Base-by-base conservation (phyloP, 1,139 yeast genomes). In the Protomyces pachydermus region DNA sequence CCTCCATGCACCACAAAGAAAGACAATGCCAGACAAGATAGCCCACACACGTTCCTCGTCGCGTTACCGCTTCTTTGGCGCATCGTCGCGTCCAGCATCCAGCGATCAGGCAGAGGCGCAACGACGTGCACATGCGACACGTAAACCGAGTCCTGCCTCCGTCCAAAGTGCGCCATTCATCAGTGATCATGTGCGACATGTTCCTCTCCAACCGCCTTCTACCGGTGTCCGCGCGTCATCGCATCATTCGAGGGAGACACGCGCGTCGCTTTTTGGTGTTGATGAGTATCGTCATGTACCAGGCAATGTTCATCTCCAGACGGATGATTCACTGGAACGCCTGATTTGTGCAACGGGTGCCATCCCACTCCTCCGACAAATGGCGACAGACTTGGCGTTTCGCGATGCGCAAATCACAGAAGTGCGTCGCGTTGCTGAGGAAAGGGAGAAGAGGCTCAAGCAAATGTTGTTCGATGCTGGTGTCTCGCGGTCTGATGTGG, bases 351-450 rank as follows among this genome's bases (percentile, higher is more conserved):
- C 79, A 34, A 75, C 77, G 64, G 82, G 84, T 25, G 77, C 82
- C 0, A 72, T 76, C 4, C 72, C 73, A 1, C 75, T 82, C 34
- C 77, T 82, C 3, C 75, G 80, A 45, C 85, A 82, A 69, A 72
- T 82, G 35, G 81, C 84, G 0, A 69, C 76, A 0, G 85, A 82
- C 66, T 70, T 83, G 65, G 81, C 83, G 0, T 75, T 76, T 50
- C 77, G 82, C 54, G 84, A 82, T 66, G 75, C 80, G 1, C 84
- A 82, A 68, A 73, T 82, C 55, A 74, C 78, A 2, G 68, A 80
- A 45, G 69, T 79, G 45, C 74, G 81, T 23, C 76, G 78, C 66
- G 78, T 76, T 62, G 75, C 75, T 65, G 80, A 81, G 64, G 74
- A 74, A 38, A 72, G 82, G 8, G 84, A 82, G 68, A 79, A 80